These are phyloP conservation scores for Trichoderma pleuroti DNA, from an alignment of 2,329 filamentous ascomycete species.

Conservation along the genomic window DNA sequence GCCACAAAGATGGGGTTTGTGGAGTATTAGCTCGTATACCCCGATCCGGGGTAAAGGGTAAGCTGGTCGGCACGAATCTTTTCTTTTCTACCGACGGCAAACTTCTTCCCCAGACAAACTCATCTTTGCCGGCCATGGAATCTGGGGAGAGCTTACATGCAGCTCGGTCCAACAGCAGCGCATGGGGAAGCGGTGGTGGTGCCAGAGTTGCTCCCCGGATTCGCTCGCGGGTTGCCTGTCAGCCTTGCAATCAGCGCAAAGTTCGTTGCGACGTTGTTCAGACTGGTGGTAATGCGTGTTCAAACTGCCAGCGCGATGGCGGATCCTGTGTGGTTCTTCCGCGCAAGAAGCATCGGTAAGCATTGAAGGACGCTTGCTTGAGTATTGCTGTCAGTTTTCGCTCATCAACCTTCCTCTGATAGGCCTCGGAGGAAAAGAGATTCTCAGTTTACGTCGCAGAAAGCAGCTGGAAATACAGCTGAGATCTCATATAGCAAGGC, in stretches of 20 bases:
- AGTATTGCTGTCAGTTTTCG: background rate
- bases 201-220: background rate
- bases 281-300: background rate
- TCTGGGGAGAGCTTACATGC: background rate
- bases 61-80: background rate
- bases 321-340: background rate
- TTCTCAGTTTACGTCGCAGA: background rate
- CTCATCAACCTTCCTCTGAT: background rate
- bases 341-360: constrained; percentile 8
- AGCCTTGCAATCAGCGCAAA: constrained; percentile 4
- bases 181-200: background rate
- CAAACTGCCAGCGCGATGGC: constrained; percentile 2
- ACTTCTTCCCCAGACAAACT: constrained; percentile 8
- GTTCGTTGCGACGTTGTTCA: constrained; percentile 8
- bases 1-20: constrained; percentile 1
- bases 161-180: background rate
- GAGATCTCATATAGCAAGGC: background rate
- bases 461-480: background rate
- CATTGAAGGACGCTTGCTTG: background rate
- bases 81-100: constrained; percentile 2
- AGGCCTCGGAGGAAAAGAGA: background rate
- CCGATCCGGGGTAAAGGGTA: background rate
- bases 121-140: constrained; percentile 4
- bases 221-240: background rate
- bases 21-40: background rate